Percentiles rank a stretch among this genome's conserved stretches.
These are phyloP conservation scores for Salix dunnii DNA, from an alignment of 345 rosid species.

Conservation along the genomic window DNA sequence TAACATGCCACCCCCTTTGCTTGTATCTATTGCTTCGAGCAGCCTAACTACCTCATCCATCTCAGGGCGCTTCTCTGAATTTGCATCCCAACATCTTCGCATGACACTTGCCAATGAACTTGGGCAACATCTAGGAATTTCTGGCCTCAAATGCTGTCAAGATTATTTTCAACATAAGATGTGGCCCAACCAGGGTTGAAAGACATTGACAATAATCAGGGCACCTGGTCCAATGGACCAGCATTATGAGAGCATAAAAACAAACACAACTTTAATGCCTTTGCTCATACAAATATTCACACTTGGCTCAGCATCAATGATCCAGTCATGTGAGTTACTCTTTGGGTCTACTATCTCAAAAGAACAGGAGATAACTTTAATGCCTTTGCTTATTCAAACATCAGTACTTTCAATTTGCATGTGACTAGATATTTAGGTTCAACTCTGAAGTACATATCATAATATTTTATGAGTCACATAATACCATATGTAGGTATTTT, in stretches of 20 bases:
- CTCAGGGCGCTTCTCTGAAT: conserved; percentile 34
- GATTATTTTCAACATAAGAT: not conserved
- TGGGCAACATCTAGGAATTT: conserved; percentile 34
- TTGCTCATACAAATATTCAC: not conserved
- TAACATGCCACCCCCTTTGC: conserved; percentile 36
- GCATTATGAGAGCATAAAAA: not conserved
- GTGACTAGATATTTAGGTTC: not conserved
- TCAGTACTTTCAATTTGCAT: not conserved
- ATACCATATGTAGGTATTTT: not conserved
- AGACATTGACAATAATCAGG: not conserved
- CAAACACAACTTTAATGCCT: not conserved
- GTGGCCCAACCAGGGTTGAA: not conserved
- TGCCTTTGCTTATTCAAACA: not conserved
- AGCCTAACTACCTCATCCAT: conserved; percentile 31
- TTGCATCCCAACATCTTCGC: conserved; percentile 32
- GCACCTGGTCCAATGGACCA: not conserved
- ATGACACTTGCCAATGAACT: conserved; percentile 24
- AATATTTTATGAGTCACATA: not conserved
- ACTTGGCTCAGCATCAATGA: not conserved
- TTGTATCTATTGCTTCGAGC: conserved; percentile 33
- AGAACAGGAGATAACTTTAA: not conserved
- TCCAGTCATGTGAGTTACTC: not conserved
- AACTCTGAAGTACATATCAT: not conserved
- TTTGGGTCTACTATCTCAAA: not conserved
- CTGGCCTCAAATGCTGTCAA: conserved; percentile 28